Conservation (phyloP, 2,329 filamentous ascomycete genomes). For the Xylaria sp. region DNA sequence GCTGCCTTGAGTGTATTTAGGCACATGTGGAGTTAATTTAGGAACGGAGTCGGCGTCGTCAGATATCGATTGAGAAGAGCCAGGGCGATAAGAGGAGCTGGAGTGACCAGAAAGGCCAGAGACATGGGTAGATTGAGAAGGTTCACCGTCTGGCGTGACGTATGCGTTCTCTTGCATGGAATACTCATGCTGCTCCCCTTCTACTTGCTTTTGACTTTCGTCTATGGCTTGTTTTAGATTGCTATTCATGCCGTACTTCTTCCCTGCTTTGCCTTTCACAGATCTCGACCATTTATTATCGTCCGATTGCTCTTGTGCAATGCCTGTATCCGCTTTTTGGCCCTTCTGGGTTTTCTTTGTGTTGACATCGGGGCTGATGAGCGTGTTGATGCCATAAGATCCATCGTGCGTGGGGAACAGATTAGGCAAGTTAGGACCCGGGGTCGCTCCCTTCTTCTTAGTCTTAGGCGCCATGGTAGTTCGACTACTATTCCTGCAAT, state of each 20-base stretch:
- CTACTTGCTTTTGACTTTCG: conserved; percentile 29
- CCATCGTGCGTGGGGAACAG: conserved; percentile 40
- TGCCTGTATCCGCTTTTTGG: conserved; percentile 21
- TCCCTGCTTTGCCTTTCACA: conserved; percentile 11
- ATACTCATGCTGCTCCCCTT: conserved; percentile 15
- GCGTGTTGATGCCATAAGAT: conserved; percentile 41
- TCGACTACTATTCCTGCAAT: neutral
- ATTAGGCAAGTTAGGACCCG: conserved; percentile 29
- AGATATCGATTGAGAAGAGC: neutral
- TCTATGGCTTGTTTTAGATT: conserved; percentile 29
- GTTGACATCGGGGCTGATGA: conserved; percentile 30
- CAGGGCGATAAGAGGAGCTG: neutral
- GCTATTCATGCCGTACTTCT: conserved; percentile 32
- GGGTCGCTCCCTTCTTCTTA: conserved; percentile 14
- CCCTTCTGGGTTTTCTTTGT: conserved; percentile 30
- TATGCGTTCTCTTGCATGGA: neutral
- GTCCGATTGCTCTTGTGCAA: conserved; percentile 29
- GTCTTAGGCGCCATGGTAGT: conserved; percentile 27
- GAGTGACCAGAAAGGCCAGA: neutral
- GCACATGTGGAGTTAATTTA: conserved; percentile 19
- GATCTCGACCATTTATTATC: conserved; percentile 23
- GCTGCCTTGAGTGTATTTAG: conserved; percentile 14
- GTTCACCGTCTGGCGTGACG: neutral
- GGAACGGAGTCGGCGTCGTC: neutral
- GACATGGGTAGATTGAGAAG: neutral